Conservation (phyloP, 192 early-diverging fungal genomes). For the Gorgonomyces haynaldii region DNA sequence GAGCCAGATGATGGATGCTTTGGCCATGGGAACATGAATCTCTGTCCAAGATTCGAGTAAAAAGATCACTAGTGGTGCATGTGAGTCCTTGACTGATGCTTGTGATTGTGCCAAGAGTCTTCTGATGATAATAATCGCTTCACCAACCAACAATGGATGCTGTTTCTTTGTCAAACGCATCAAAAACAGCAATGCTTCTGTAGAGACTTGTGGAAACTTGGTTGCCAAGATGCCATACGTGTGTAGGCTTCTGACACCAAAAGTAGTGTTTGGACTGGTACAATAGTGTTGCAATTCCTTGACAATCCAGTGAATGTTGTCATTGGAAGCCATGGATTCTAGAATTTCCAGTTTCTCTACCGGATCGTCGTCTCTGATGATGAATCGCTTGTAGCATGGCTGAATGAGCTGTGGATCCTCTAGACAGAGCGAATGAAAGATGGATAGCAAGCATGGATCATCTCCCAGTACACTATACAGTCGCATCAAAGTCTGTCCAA, state of each 20-base stretch:
- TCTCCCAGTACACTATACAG: no score
- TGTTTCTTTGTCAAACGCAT: conserved; percentile 21
- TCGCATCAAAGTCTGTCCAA: no score
- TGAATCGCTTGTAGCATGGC: conserved; percentile 9
- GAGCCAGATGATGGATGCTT: conserved; percentile 78
- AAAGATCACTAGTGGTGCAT: conserved; percentile 13
- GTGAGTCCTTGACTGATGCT: conserved; percentile 8
- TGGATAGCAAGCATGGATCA: neutral
- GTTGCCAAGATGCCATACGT: neutral
- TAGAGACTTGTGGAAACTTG: conserved; percentile 31
- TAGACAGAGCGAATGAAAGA: conserved; percentile 67
- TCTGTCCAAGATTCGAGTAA: conserved; percentile 50
- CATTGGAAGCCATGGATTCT: conserved; percentile 50
- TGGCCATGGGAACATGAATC: conserved; percentile 58
- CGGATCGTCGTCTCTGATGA: neutral
- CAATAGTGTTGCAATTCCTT: conserved; percentile 68
- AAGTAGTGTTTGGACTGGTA: conserved; percentile 48
- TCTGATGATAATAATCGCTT: conserved; percentile 65
- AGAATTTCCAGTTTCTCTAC: conserved; percentile 69
- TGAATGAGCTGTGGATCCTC: conserved; percentile 72
- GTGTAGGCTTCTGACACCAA: conserved; percentile 56
- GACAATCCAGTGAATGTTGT: conserved; percentile 57
- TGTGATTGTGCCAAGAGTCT: conserved; percentile 34
- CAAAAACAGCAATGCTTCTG: conserved; percentile 40
- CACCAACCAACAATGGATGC: conserved; percentile 52